Evolutionary conservation across 2,329 filamentous ascomycete species (phyloP).

Genomic region (Fusarium armeniacum): DNA sequence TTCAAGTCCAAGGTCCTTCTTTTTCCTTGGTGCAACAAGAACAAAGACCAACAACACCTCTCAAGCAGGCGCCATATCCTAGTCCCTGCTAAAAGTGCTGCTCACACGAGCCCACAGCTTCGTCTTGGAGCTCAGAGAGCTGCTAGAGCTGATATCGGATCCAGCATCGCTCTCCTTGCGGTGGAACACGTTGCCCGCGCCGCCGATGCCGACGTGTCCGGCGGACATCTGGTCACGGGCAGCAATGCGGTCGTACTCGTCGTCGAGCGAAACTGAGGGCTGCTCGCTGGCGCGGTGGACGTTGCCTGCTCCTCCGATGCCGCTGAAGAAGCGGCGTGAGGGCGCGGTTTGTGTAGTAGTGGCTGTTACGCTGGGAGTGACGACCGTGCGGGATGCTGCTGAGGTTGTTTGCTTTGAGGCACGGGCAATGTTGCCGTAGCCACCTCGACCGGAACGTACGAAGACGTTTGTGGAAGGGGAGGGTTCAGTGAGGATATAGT

Average conservation of each 20-base stretch:
- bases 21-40: neutral
- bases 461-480: conserved; percentile 52
- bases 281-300: conserved; percentile 61
- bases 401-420: conserved; percentile 59
- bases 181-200: conserved; percentile 75
- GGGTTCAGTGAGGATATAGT: conserved; percentile 54
- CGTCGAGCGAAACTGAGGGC: conserved; percentile 65
- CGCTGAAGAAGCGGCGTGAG: conserved; percentile 71
- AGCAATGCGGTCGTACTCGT: conserved; percentile 62
- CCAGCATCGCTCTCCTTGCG: conserved; percentile 55
- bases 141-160: conserved; percentile 57
- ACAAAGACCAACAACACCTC: no score
- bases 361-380: conserved; percentile 54
- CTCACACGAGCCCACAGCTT: conserved; percentile 55
- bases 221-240: conserved; percentile 58
- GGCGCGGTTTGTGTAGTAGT: conserved; percentile 55
- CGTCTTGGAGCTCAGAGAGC: conserved; percentile 53
- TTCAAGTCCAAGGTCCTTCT: conserved; percentile 4
- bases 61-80: neutral
- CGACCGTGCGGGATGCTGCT: conserved; percentile 64
- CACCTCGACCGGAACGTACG: conserved; percentile 68
- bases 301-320: conserved; percentile 78
- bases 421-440: conserved; percentile 69
- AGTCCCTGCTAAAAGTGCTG: conserved; percentile 53
- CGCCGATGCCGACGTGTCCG: conserved; percentile 76